Base-by-base conservation (phyloP, 2,329 filamentous ascomycete species). In the Furcasterigmium sp. region DNA sequence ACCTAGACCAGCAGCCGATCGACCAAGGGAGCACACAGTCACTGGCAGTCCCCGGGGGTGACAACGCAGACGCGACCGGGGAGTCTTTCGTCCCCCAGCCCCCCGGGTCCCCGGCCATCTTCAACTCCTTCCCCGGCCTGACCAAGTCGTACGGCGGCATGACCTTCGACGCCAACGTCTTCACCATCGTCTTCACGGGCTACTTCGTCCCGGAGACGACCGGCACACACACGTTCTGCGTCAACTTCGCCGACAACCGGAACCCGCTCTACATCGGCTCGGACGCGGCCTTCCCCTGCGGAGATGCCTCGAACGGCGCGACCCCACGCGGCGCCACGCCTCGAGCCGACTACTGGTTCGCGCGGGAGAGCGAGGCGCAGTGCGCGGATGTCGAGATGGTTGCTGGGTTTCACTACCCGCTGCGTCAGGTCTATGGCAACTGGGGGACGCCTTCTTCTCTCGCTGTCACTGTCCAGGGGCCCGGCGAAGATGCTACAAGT, bases 161-260 rank as follows among this genome's bases (percentile, higher is more conserved):
- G 21, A 28, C 9, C 7, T 28, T 39, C 21, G 18, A 39, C 21
- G 37, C 37, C 20, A 39, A 39, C 5, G 28, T 26, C 21, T 39
- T 39, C 37, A 39, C 37, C 23, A 28, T 39, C 11, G 19, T 39
- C 6, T 39, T 39, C 37, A 39, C 37, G 14, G 37, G 37, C 21
- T 39, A 39, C 21, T 39, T 28, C 21, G 15, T 39, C 37, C 37
- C 37, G 3, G 8, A 25, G 11, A 15, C 7, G 7, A 7, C 37
- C 14, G 37, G 37, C 5, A 17, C n/a, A 4, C 15, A 35, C 7
- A 35, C 32, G 15, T 35, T 35, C 32, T 35, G 32, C n/a, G 13
- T 35, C 32, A 18, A 35, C n/a, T 10, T 11, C 14, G 32, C 32
- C 17, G 32, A 35, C 15, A 35, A 35, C 13, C 32, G 32, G 15